Conservation (phyloP, 2,329 filamentous ascomycete species). For the Aspergillus sp. region DNA sequence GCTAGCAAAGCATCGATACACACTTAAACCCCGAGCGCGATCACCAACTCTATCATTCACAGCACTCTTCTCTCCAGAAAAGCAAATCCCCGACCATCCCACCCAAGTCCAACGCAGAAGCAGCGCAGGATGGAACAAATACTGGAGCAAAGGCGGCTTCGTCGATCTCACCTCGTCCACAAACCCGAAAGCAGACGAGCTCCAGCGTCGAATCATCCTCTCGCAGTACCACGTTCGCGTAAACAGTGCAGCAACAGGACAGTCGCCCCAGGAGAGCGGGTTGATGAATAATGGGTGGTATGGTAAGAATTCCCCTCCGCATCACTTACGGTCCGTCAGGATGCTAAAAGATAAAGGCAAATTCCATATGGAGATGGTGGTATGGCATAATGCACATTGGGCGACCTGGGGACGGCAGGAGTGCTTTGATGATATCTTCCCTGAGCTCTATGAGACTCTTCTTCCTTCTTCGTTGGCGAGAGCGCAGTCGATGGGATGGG, state of each 20-base stretch:
- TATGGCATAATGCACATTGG: slow-evolving; percentile 20
- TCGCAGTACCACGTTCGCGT: slow-evolving; percentile 18
- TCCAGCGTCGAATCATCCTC: slow-evolving; percentile 16
- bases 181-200: slow-evolving; percentile 13
- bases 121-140: slow-evolving; percentile 7
- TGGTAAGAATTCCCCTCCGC: background rate
- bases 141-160: slow-evolving; percentile 16
- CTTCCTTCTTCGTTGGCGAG: slow-evolving; percentile 9
- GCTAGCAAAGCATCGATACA: slow-evolving; percentile 9
- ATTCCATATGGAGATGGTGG: slow-evolving; percentile 20
- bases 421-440: slow-evolving; percentile 14
- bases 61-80: slow-evolving; percentile 7
- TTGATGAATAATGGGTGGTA: slow-evolving; percentile 21
- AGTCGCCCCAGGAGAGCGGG: slow-evolving; percentile 18
- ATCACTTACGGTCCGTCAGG: no score
- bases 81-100: background rate
- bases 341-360: slow-evolving; percentile 1
- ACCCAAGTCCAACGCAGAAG: background rate
- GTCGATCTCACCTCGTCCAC: slow-evolving; percentile 12
- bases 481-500: slow-evolving; percentile 15
- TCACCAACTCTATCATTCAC: slow-evolving; percentile 7
- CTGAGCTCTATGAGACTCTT: slow-evolving; percentile 9
- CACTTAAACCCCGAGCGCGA: background rate
- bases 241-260: slow-evolving; percentile 14
- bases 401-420: slow-evolving; percentile 17